Conservation (phyloP, 768 basidiomycete genomes). For the Phylloporus sp. region DNA sequence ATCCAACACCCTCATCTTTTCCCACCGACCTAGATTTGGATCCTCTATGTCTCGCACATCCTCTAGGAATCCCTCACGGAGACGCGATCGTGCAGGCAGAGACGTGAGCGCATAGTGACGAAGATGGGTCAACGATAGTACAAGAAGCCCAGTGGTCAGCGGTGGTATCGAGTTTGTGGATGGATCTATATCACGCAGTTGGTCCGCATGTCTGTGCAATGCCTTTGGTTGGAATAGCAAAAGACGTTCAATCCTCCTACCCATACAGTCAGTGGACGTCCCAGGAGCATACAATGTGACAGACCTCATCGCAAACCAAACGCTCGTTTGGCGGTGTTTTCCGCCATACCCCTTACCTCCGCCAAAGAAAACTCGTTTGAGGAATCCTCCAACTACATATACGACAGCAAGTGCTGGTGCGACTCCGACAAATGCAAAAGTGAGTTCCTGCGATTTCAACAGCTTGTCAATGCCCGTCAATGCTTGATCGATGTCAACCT, state of each 20-base stretch:
- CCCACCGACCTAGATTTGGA: slow-evolving; percentile 57
- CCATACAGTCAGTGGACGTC: slow-evolving; percentile 6
- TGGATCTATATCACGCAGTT: neutral
- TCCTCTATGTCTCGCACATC: slow-evolving; percentile 84
- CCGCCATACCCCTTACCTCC: slow-evolving; percentile 59
- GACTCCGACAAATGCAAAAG: slow-evolving; percentile 95
- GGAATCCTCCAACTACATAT: slow-evolving; percentile 58
- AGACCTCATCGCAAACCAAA: slow-evolving; percentile 72
- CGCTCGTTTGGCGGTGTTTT: slow-evolving; percentile 44
- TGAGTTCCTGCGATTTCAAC: slow-evolving; percentile 90
- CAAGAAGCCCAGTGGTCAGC: slow-evolving; percentile 67
- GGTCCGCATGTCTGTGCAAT: slow-evolving; percentile 11
- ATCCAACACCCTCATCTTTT: slow-evolving; percentile 75
- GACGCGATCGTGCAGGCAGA: slow-evolving; percentile 54
- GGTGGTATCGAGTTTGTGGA: slow-evolving; percentile 34
- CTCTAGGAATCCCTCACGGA: slow-evolving; percentile 78
- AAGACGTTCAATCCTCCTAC: slow-evolving; percentile 65
- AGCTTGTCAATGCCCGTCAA: slow-evolving; percentile 89
- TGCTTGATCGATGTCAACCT: slow-evolving; percentile 93
- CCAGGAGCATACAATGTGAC: neutral
- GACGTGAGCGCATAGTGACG: slow-evolving; percentile 57
- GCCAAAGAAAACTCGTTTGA: slow-evolving; percentile 47
- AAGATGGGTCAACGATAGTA: slow-evolving; percentile 66
- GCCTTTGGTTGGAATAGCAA: slow-evolving; percentile 47
- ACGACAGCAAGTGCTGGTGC: slow-evolving; percentile 84